Percentiles rank a stretch among this genome's conserved stretches.
phyloP scores from a whole-genome alignment of 371 early-diverging fungal genomes.

The Mucor racemosus region DNA sequence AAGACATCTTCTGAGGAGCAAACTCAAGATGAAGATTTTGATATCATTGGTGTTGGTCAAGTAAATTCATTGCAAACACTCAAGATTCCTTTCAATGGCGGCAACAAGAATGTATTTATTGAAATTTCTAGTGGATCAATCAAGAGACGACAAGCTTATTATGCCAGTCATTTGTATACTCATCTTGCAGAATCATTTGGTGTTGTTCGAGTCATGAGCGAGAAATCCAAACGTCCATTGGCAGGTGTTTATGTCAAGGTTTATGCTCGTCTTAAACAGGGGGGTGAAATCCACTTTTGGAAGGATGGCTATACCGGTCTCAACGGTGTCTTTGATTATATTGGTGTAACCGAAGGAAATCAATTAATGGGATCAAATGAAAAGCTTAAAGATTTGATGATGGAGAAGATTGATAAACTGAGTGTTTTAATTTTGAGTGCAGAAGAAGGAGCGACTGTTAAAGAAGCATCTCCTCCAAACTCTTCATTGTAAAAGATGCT shows the following conservation, averaged over 20 bases:
- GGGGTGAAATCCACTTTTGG: constrained; percentile 49
- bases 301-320: constrained; percentile 69
- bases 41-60: constrained; percentile 40
- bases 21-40: constrained; percentile 30
- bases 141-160: constrained; percentile 48
- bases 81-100: constrained; percentile 12
- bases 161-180: constrained; percentile 48
- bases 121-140: constrained; percentile 31
- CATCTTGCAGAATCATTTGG: constrained; percentile 56
- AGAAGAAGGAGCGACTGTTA: constrained; percentile 44
- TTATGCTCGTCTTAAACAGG: constrained; percentile 51
- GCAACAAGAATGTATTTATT: constrained; percentile 36
- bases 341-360: constrained; percentile 55
- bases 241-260: constrained; percentile 67
- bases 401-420: constrained; percentile 37
- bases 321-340: constrained; percentile 65
- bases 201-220: constrained; percentile 51
- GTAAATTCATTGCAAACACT: constrained; percentile 13
- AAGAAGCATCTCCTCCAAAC: constrained; percentile 44
- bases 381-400: constrained; percentile 19
- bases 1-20: neutral
- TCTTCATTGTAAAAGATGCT: neutral
- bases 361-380: constrained; percentile 22
- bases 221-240: constrained; percentile 40
- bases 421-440: constrained; percentile 37